Evolutionary conservation across 371 early-diverging fungal species (phyloP).

Genomic region (Chytridiales sp.): DNA sequence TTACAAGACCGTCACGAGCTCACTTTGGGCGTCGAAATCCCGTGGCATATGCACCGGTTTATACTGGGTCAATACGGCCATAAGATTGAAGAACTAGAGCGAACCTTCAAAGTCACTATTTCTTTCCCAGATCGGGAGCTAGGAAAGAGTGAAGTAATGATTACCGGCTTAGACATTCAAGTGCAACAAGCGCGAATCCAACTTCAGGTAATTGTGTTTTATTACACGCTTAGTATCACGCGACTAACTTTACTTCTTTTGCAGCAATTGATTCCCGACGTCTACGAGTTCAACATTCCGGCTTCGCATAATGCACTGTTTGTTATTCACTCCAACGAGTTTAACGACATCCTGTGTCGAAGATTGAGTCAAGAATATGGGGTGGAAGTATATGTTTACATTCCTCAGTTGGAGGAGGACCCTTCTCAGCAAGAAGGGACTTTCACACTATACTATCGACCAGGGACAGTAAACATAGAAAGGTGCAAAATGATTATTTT

Average conservation of each 20-base stretch:
- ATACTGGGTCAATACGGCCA: conserved; percentile 35
- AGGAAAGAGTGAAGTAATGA: conserved; percentile 36
- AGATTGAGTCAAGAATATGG: conserved; percentile 28
- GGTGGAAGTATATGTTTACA: conserved; percentile 29
- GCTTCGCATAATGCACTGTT: conserved; percentile 16
- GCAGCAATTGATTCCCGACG: conserved; percentile 37
- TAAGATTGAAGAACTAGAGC: conserved; percentile 37
- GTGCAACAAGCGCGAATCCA: conserved; percentile 34
- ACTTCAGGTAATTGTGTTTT: conserved; percentile 27
- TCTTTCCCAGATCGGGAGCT: conserved; percentile 46
- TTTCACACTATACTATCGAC: conserved; percentile 30
- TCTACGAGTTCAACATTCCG: conserved; percentile 30
- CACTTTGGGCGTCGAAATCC: conserved; percentile 28
- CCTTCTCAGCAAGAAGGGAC: conserved; percentile 23
- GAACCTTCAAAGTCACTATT: conserved; percentile 33
- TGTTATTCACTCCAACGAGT: conserved; percentile 28
- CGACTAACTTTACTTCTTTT: background rate
- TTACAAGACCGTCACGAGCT: conserved; percentile 25
- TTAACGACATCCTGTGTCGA: conserved; percentile 16
- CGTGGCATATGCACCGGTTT: conserved; percentile 44
- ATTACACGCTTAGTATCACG: background rate
- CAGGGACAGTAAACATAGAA: conserved; percentile 26
- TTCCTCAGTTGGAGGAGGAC: conserved; percentile 10
- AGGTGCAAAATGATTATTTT: conserved; percentile 40
- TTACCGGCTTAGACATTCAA: conserved; percentile 33